Percentiles rank a stretch among this genome's conserved stretches.
Conservation (phyloP, 2,329 filamentous ascomycete species). For the Neofusicoccum cordaticola region DNA sequence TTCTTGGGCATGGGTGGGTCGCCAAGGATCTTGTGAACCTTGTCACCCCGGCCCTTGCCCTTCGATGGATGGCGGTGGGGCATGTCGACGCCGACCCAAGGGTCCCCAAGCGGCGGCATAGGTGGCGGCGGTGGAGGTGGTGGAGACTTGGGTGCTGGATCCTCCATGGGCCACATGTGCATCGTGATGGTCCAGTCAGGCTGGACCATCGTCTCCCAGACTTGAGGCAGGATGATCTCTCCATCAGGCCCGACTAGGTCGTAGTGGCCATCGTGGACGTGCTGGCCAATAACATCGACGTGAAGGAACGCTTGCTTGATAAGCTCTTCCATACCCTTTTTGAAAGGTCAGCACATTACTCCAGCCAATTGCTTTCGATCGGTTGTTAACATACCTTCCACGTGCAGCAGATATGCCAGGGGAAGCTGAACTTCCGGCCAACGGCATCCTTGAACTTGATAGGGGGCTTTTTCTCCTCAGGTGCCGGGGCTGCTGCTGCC, state of each 20-base stretch:
- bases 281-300: slow-evolving; percentile 45
- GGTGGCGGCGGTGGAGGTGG: slow-evolving; percentile 6
- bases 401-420: slow-evolving; percentile 78
- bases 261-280: slow-evolving; percentile 47
- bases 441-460: slow-evolving; percentile 92
- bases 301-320: slow-evolving; percentile 51
- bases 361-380: neutral
- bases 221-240: slow-evolving; percentile 49
- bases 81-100: slow-evolving; percentile 11
- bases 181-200: slow-evolving; percentile 49
- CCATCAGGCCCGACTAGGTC: slow-evolving; percentile 48
- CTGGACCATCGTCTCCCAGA: slow-evolving; percentile 49
- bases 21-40: neutral
- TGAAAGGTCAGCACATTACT: neutral
- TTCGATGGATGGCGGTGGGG: slow-evolving; percentile 6
- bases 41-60: slow-evolving; percentile 7
- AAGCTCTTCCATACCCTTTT: slow-evolving; percentile 47
- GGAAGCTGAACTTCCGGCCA: slow-evolving; percentile 88
- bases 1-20: slow-evolving; percentile 18
- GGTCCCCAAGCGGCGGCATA: neutral
- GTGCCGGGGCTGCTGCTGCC: slow-evolving; percentile 37
- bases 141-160: slow-evolving; percentile 23
- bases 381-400: slow-evolving; percentile 64
- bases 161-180: slow-evolving; percentile 50
- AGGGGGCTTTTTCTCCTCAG: slow-evolving; percentile 64